Conservation (phyloP, 257 asterid species). For the Ilex asprella region DNA sequence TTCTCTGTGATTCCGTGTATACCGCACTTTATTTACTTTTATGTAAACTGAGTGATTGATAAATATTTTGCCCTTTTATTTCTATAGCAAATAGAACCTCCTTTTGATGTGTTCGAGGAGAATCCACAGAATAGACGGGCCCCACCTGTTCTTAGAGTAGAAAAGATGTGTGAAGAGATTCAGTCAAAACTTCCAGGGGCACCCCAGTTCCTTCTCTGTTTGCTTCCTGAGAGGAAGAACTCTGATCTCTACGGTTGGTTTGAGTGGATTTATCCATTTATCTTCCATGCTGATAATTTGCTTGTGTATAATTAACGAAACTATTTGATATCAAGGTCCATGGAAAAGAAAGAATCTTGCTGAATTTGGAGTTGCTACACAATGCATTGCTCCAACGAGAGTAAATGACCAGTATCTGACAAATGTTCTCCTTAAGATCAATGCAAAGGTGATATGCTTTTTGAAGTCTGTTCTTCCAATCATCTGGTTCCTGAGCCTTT, state of each 20-base stretch:
- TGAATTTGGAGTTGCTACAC: slow-evolving; percentile 77
- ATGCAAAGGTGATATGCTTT: slow-evolving; percentile 60
- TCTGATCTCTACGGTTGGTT: slow-evolving; percentile 73
- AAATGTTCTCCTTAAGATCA: slow-evolving; percentile 68
- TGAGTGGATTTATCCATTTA: not conserved
- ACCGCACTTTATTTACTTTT: not conserved
- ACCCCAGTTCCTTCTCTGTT: slow-evolving; percentile 71
- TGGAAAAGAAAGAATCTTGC: slow-evolving; percentile 78
- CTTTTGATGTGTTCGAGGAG: slow-evolving; percentile 66
- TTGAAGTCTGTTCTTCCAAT: not conserved
- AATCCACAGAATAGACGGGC: slow-evolving; percentile 52
- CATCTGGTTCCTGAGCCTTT: not conserved
- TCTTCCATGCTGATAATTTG: not conserved
- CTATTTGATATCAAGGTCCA: slow-evolving; percentile 43
- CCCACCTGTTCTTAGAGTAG: slow-evolving; percentile 68
- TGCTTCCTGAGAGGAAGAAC: slow-evolving; percentile 78
- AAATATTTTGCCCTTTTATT: not conserved
- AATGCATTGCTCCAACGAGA: slow-evolving; percentile 68
- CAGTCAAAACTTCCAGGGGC: slow-evolving; percentile 66
- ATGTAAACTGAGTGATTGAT: not conserved
- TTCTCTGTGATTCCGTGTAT: slow-evolving; percentile 1
- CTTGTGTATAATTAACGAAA: too few relatives aligned
- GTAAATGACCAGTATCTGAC: slow-evolving; percentile 77
- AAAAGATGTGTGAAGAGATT: slow-evolving; percentile 63
- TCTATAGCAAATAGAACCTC: slow-evolving; percentile 54